A percentile compares a stretch with the other conserved stretches of the same genome.
phyloP scores from a whole-genome alignment of 1,284 basidiomycete genomes.

The Xerocomus minutiporus region DNA sequence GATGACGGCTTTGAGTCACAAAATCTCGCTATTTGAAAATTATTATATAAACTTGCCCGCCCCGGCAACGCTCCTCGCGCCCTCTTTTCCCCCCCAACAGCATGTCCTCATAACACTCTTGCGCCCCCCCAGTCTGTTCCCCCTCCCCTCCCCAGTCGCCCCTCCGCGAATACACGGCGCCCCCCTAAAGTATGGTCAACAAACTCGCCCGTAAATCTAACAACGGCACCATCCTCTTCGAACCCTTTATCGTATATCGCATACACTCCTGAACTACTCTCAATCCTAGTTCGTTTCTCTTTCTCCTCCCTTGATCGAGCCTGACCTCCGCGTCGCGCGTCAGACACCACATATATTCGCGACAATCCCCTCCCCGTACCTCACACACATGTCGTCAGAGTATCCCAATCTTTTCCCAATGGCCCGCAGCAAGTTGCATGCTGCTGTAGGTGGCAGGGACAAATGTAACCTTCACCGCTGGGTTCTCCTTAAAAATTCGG shows the following conservation, averaged over 20 bases:
- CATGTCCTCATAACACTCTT: slow-evolving; percentile 41
- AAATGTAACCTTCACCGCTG: slow-evolving; percentile 74
- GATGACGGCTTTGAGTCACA: slow-evolving; percentile 30
- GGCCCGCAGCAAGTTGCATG: slow-evolving; percentile 71
- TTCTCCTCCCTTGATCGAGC: fast-evolving
- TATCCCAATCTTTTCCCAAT: slow-evolving; percentile 50
- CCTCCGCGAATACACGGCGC: slow-evolving; percentile 37
- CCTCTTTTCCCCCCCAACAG: slow-evolving; percentile 26
- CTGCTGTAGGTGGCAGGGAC: slow-evolving; percentile 56
- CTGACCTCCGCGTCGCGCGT: slow-evolving; percentile 12
- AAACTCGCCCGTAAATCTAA: slow-evolving; percentile 71
- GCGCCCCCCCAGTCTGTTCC: slow-evolving; percentile 19
- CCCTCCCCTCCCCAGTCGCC: slow-evolving; percentile 8
- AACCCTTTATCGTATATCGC: slow-evolving; percentile 79
- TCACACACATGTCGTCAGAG: slow-evolving; percentile 43
- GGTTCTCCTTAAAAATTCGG: slow-evolving; percentile 81
- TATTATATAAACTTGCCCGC: slow-evolving; percentile 30
- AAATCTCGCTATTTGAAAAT: slow-evolving; percentile 32
- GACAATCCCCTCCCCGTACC: slow-evolving; percentile 17
- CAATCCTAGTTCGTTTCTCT: slow-evolving; percentile 20
- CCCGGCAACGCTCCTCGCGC: slow-evolving; percentile 5
- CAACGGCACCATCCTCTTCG: slow-evolving; percentile 80
- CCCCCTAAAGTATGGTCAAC: slow-evolving; percentile 70
- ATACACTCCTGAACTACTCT: slow-evolving; percentile 56
- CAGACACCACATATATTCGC: slow-evolving; percentile 17